Evolutionary conservation across 148 eudicot species (phyloP), one percentile per base, ranked within the genome.

Genomic region (Amaranthus hypochondriacus): DNA sequence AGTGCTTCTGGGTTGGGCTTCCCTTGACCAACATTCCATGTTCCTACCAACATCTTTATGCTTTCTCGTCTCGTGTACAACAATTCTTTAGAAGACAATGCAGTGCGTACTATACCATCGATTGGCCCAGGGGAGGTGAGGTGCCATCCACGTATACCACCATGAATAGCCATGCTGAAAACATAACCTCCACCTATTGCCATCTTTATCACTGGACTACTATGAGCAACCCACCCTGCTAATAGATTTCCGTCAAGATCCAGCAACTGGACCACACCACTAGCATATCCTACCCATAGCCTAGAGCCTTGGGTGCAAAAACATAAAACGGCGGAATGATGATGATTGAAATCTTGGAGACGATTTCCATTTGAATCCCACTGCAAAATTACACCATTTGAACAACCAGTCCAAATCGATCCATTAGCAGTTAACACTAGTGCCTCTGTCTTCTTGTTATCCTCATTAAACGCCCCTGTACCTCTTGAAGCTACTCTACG

Each of bases 11-110:
- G 90, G 51, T 96, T 88, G 43, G 94, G 89, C 69, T 87, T 90
- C 75, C 96, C 99, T 80, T 96, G 97, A 51, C 97, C 96, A 75
- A 96, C 99, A 82, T 96, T 96, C 99, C 99, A 96, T n/a, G 99
- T 83, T 5, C 99, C 99, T 50, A 90, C 89, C 78, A 92, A 84
- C 56, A 96, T 83, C 74, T 81, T 89, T 4, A 92, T 62, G 43
- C 86, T 79, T 69, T 96, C 97, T 39, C 77, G 81, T 79, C 91
- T 86, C 1, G 92, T 90, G 73, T 89, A 96, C 64, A 70, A 46
- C 46, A 77, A 68, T 77, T 96, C 99, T 75, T 78, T 89, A 50
- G 84, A 83, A 66, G 97, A 86, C 73, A 92, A 77, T 46, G 83
- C 91, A 52, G 83, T 66, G 3, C 99, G 79, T 71, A 96, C 4